Evolutionary conservation across 345 rosid species (phyloP).

Genomic region (Salix exigua): DNA sequence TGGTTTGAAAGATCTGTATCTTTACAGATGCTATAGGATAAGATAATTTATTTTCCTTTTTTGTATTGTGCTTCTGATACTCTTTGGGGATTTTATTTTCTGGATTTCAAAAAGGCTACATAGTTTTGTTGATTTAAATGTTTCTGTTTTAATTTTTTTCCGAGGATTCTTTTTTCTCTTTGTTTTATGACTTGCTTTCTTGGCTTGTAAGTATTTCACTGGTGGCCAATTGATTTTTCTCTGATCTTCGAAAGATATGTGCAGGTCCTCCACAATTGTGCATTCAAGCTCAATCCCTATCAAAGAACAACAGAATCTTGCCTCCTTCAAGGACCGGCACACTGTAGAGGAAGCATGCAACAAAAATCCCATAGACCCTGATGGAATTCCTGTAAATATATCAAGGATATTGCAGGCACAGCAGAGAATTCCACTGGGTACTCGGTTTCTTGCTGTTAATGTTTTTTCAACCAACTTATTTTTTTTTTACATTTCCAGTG

Average conservation of each 20-base stretch:
- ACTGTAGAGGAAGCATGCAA: constrained; percentile 32
- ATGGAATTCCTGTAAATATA: constrained; percentile 39
- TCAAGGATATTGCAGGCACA: constrained; percentile 44
- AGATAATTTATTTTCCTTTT: background rate
- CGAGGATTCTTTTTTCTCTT: background rate
- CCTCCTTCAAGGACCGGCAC: constrained; percentile 33
- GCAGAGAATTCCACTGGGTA: constrained; percentile 69
- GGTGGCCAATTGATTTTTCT: background rate
- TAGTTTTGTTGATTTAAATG: background rate
- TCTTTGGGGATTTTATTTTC: background rate
- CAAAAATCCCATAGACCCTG: constrained; percentile 39
- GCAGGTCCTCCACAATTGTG: constrained; percentile 87
- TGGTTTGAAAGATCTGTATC: background rate
- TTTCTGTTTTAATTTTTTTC: background rate
- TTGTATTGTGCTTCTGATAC: background rate
- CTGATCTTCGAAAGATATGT: constrained; percentile 3
- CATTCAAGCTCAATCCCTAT: constrained; percentile 50
- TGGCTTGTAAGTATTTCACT: background rate
- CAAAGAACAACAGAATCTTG: constrained; percentile 41
- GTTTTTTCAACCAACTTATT: background rate
- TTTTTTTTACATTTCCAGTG: background rate
- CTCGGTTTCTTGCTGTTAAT: background rate
- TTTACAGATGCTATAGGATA: background rate
- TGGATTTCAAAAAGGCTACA: background rate
- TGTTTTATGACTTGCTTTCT: background rate